phyloP scores from a whole-genome alignment of 176 grass and related monocot genomes.

The Dendrocalamus sinicus region DNA sequence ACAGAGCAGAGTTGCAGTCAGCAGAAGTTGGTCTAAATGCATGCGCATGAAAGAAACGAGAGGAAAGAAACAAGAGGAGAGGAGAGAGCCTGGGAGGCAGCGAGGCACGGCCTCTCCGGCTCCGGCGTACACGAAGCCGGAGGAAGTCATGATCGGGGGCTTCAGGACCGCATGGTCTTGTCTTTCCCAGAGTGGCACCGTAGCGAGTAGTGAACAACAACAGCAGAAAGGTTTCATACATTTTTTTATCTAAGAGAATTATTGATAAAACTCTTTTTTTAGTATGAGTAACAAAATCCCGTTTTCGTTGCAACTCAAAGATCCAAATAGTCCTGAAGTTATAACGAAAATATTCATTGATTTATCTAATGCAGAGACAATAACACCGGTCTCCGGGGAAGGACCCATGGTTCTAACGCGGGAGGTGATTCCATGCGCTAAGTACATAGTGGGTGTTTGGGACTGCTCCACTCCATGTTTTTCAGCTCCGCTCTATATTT shows the following conservation, averaged over 20 bases:
- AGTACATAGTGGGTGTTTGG: too few relatives aligned
- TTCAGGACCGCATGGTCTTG: background rate
- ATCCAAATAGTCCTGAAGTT: background rate
- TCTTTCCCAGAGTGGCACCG: background rate
- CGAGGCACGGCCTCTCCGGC: too few relatives aligned
- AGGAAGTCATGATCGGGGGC: background rate
- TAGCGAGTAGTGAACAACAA: background rate
- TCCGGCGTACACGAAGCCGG: too few relatives aligned
- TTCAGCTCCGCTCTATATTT: too few relatives aligned
- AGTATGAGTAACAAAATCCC: background rate
- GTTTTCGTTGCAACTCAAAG: background rate
- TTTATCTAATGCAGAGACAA: background rate
- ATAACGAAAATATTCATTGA: background rate
- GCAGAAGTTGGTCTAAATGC: background rate
- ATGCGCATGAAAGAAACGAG: background rate
- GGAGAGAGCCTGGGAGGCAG: too few relatives aligned
- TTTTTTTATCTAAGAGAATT: background rate
- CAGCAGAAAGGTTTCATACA: background rate
- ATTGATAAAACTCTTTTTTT: background rate
- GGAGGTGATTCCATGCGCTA: too few relatives aligned
- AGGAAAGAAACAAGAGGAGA: background rate
- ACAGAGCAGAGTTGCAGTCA: background rate
- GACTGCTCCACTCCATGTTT: too few relatives aligned
- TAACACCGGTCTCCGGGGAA: conserved; percentile 22
- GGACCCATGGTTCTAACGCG: background rate